Evolutionary conservation across 139 green algal genomes (phyloP).

Genomic region (Monoraphidium neglectum): DNA sequence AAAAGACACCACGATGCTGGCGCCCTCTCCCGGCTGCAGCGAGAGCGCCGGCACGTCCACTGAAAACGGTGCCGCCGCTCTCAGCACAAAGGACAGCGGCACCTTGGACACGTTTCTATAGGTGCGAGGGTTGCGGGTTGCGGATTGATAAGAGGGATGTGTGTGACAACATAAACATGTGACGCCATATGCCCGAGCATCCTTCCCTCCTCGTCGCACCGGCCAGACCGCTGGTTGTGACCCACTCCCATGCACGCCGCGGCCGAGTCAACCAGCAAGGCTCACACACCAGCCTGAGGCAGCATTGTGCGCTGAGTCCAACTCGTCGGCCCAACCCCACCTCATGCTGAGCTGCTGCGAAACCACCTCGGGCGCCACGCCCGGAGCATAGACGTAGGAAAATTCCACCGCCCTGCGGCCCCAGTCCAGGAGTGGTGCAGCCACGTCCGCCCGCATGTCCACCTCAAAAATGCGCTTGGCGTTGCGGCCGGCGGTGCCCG

Average conservation of each 20-base stretch:
- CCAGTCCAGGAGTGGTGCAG: constrained; percentile 69
- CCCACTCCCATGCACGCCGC: too few species aligned
- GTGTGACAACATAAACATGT: too few species aligned
- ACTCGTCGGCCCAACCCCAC: too few species aligned
- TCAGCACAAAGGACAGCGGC: constrained; percentile 61
- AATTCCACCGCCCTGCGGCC: constrained; percentile 58
- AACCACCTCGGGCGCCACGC: constrained; percentile 19
- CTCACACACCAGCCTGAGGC: too few species aligned
- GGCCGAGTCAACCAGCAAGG: too few species aligned
- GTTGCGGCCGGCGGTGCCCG: neutral
- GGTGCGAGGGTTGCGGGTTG: neutral
- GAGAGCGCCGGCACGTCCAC: constrained; percentile 49
- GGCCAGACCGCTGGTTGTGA: too few species aligned
- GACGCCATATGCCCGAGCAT: too few species aligned
- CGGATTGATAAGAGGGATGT: too few species aligned
- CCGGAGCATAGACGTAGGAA: constrained; percentile 55
- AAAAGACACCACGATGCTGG: constrained; percentile 61
- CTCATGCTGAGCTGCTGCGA: constrained; percentile 32
- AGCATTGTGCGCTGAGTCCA: too few species aligned
- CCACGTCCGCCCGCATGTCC: constrained; percentile 43
- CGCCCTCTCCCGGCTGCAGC: constrained; percentile 55
- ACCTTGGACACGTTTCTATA: constrained; percentile 66
- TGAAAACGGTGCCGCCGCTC: constrained; percentile 55
- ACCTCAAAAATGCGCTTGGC: constrained; percentile 45
- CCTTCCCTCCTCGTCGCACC: too few species aligned